These are phyloP conservation scores for Cerioporus squamosus DNA, from an alignment of 1,284 basidiomycete genomes.

Conservation along the genomic window DNA sequence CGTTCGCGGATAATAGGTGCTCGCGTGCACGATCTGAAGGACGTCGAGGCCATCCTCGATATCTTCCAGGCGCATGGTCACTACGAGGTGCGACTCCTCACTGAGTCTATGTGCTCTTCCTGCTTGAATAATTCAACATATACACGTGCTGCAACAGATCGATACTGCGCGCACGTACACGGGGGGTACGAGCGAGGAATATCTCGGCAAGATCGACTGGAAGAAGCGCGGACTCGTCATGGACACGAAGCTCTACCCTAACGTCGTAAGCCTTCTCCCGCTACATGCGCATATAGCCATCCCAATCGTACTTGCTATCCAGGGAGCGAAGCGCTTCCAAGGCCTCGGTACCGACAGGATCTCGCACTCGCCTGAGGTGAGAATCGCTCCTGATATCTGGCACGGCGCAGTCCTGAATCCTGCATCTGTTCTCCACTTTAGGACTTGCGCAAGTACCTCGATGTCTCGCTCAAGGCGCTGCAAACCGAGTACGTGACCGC, in stretches of 20 bases:
- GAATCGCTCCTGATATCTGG: background rate
- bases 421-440: too few relatives aligned
- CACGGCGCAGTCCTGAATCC: too few relatives aligned
- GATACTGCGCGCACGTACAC: conserved; percentile 59
- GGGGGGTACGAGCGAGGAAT: conserved; percentile 53
- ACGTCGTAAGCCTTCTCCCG: background rate
- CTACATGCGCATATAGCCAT: too few relatives aligned
- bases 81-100: conserved; percentile 38
- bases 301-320: too few relatives aligned
- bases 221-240: conserved; percentile 50
- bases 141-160: conserved; percentile 34
- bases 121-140: too few relatives aligned
- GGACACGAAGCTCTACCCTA: conserved; percentile 42
- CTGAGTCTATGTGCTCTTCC: background rate
- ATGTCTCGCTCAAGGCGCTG: conserved; percentile 48
- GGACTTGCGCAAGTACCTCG: conserved; percentile 48
- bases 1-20: conserved; percentile 32
- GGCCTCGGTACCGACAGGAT: conserved; percentile 8
- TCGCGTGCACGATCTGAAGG: conserved; percentile 54
- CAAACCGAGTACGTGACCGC: conserved; percentile 46
- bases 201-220: conserved; percentile 42
- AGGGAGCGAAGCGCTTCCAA: conserved; percentile 1
- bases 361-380: conserved; percentile 25
- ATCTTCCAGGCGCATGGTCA: conserved; percentile 64
- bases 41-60: conserved; percentile 57